Evolutionary conservation across 169 alveolate species (phyloP).

Genomic region (Cystoisospora suis): DNA sequence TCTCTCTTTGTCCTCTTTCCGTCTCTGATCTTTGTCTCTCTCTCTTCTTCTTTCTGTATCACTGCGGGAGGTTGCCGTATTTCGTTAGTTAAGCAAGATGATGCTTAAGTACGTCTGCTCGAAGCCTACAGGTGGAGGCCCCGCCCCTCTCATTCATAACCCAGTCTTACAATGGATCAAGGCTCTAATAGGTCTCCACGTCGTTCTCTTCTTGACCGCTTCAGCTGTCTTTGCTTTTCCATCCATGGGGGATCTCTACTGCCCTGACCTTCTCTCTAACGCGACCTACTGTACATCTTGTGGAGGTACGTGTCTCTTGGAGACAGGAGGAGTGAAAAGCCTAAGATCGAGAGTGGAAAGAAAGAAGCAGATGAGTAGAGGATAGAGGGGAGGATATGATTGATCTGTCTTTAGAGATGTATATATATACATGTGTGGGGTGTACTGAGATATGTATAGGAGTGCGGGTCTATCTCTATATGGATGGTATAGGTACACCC

Average conservation of each 20-base stretch:
- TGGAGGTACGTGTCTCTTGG: not conserved
- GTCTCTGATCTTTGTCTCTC: not conserved
- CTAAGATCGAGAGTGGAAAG: too few species aligned
- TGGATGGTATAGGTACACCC: too few species aligned
- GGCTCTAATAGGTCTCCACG: conserved; percentile 36
- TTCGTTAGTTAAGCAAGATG: too few species aligned
- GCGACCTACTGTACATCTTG: conserved; percentile 39
- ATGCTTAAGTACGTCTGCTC: conserved; percentile 10
- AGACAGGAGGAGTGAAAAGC: too few species aligned
- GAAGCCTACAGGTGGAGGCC: conserved; percentile 65
- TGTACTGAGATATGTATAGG: too few species aligned
- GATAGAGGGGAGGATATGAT: too few species aligned
- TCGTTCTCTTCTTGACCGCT: conserved; percentile 39
- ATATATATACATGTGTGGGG: too few species aligned
- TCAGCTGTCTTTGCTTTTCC: conserved; percentile 31
- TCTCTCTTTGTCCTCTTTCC: not conserved
- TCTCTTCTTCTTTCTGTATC: too few species aligned
- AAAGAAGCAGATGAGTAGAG: too few species aligned
- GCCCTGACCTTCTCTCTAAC: conserved; percentile 24
- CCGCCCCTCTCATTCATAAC: conserved; percentile 58
- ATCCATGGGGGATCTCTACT: conserved; percentile 26
- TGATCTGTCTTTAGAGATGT: too few species aligned
- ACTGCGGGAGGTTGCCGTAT: too few species aligned
- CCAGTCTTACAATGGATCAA: conserved; percentile 27
- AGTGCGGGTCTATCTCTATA: too few species aligned